Evolutionary conservation across 1,139 yeast genomes (phyloP).

Genomic region (Arxiozyma bovina): DNA sequence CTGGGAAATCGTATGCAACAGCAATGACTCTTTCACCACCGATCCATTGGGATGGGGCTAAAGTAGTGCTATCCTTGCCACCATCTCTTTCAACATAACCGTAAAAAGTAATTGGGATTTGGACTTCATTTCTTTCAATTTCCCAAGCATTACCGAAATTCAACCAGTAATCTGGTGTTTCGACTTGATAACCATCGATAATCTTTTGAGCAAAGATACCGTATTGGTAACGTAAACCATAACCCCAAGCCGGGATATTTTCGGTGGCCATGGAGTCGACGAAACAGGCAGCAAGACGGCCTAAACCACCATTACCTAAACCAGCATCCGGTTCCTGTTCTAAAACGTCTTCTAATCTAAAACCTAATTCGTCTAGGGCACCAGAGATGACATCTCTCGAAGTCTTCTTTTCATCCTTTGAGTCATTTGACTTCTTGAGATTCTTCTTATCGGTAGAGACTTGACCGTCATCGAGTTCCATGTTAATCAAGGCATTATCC

Average conservation of each 20-base stretch:
- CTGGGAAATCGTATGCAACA: slow-evolving; percentile 87
- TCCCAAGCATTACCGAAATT: slow-evolving; percentile 89
- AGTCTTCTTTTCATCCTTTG: slow-evolving; percentile 15
- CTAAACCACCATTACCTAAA: slow-evolving; percentile 91
- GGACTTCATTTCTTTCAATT: slow-evolving; percentile 76
- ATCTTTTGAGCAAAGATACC: slow-evolving; percentile 90
- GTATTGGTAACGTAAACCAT: slow-evolving; percentile 85
- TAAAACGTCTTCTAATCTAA: slow-evolving; percentile 77
- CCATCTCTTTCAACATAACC: slow-evolving; percentile 69
- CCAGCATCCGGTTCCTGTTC: slow-evolving; percentile 91
- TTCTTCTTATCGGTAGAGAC: slow-evolving; percentile 2
- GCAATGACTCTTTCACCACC: slow-evolving; percentile 89
- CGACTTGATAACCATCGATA: slow-evolving; percentile 88
- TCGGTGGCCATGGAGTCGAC: slow-evolving; percentile 82
- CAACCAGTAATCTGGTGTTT: slow-evolving; percentile 91
- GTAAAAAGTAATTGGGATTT: slow-evolving; percentile 86
- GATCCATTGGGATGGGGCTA: slow-evolving; percentile 52
- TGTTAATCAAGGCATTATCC: slow-evolving; percentile 86
- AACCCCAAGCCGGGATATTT: slow-evolving; percentile 94
- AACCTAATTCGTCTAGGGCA: slow-evolving; percentile 70
- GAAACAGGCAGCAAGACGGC: slow-evolving; percentile 90
- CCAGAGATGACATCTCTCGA: slow-evolving; percentile 42
- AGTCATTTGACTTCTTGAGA: slow-evolving; percentile 18
- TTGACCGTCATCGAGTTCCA: slow-evolving; percentile 34
- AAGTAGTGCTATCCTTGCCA: slow-evolving; percentile 39